A percentile compares a stretch with the other conserved stretches of the same genome.
These are phyloP conservation scores for Cryptomeria japonica DNA, from an alignment of 75 land plant species.

Conservation along the genomic window DNA sequence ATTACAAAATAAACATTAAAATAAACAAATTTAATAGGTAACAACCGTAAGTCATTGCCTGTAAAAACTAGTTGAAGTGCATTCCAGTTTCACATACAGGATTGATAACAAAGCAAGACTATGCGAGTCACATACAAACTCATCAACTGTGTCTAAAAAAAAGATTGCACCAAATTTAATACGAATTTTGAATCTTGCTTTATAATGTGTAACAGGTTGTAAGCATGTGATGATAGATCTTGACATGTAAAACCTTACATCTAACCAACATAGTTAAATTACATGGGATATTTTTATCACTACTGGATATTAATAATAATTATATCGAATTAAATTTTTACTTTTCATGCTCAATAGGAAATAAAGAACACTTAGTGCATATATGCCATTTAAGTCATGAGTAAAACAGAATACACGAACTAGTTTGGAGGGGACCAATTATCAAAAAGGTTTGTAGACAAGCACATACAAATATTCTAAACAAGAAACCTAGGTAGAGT, in stretches of 20 bases:
- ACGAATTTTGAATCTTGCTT: neutral
- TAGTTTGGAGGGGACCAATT: neutral
- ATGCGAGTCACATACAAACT: neutral
- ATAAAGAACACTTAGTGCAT: neutral
- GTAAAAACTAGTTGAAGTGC: neutral
- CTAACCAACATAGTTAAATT: neutral
- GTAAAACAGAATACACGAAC: neutral
- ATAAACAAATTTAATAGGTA: neutral
- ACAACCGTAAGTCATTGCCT: neutral
- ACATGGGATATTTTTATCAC: neutral
- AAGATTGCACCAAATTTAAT: neutral
- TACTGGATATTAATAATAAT: neutral
- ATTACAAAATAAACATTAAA: neutral
- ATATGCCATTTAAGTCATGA: neutral
- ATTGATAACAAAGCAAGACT: neutral
- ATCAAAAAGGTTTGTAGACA: neutral
- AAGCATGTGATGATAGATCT: no score
- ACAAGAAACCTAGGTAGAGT: neutral
- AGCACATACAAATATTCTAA: constrained; percentile 2
- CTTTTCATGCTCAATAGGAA: neutral
- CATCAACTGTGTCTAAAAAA: neutral
- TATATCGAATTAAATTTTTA: neutral
- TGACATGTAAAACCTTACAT: no score
- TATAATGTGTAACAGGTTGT: neutral
- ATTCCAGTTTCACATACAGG: neutral